Evolutionary conservation across 495 filamentous ascomycete genomes (phyloP).

Genomic region (Podospora didyma): DNA sequence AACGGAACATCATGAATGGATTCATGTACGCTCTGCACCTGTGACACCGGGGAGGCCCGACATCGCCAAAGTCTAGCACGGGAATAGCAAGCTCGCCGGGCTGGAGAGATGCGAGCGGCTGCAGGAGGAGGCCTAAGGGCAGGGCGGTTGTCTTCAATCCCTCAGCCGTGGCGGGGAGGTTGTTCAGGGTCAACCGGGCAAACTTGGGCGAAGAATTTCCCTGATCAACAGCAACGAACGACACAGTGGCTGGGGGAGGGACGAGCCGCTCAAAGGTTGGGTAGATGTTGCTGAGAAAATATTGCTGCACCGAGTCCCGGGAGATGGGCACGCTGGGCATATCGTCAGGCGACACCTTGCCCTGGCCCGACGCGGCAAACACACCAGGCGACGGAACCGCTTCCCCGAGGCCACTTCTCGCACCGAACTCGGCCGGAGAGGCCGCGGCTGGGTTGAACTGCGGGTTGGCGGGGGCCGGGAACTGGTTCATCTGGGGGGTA

Average conservation of each 20-base stretch:
- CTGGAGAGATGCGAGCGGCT: conserved; percentile 81
- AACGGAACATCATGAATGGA: conserved; percentile 95
- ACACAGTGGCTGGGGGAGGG: conserved; percentile 83
- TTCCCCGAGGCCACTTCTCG: conserved; percentile 39
- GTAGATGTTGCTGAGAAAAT: conserved; percentile 83
- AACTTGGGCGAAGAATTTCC: conserved; percentile 96
- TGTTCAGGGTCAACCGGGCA: conserved; percentile 85
- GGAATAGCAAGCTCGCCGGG: conserved; percentile 85
- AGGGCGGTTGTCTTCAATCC: conserved; percentile 73
- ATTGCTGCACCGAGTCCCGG: conserved; percentile 72
- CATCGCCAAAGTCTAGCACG: conserved; percentile 91
- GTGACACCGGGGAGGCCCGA: conserved; percentile 86
- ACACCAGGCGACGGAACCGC: conserved; percentile 29
- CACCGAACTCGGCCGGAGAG: conserved; percentile 53
- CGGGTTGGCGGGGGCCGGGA: conserved; percentile 56
- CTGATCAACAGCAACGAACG: conserved; percentile 90
- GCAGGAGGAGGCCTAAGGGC: conserved; percentile 82
- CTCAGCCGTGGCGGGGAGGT: conserved; percentile 79
- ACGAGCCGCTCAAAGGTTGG: conserved; percentile 91
- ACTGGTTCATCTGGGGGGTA: conserved; percentile 56
- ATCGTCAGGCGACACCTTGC: conserved; percentile 83
- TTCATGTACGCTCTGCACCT: conserved; percentile 97
- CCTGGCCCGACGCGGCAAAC: conserved; percentile 55
- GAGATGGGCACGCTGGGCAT: conserved; percentile 88
- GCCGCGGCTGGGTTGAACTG: conserved; percentile 55